Conservation (phyloP, 2,329 filamentous ascomycete species). For the Fusarium subglutinans region DNA sequence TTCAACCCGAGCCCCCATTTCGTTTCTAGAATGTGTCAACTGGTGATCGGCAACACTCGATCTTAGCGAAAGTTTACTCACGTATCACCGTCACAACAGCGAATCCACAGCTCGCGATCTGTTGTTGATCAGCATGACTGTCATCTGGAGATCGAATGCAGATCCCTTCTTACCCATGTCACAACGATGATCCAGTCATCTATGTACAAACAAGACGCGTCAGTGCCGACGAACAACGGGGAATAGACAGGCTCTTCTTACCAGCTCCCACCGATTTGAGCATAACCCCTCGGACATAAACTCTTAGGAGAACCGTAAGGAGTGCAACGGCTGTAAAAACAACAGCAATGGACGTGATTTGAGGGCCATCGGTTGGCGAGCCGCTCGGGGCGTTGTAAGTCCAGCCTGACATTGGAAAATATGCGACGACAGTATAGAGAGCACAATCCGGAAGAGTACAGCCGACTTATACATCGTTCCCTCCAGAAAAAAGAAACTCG, state of each 20-base stretch:
- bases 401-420: constrained; percentile 24
- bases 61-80: constrained; percentile 33
- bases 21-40: constrained; percentile 47
- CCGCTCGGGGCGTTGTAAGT: constrained; percentile 16
- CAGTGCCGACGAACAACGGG: neutral
- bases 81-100: constrained; percentile 48
- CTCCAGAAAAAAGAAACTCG: neutral
- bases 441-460: neutral
- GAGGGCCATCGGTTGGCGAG: constrained; percentile 18
- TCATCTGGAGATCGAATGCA: neutral
- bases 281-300: constrained; percentile 24
- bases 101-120: constrained; percentile 49
- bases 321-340: constrained; percentile 17
- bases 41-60: neutral
- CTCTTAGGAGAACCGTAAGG: neutral
- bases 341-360: constrained; percentile 14
- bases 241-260: neutral
- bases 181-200: constrained; percentile 34
- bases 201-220: neutral
- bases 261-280: constrained; percentile 27
- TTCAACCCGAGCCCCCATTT: constrained; percentile 55
- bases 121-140: neutral
- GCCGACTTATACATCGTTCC: neutral
- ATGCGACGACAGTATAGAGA: neutral
- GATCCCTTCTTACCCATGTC: constrained; percentile 20